Percentiles rank a stretch among this genome's conserved stretches.
Evolutionary conservation across 2,329 filamentous ascomycete genomes (phyloP).

Genomic region (Plenodomus biglobosus): DNA sequence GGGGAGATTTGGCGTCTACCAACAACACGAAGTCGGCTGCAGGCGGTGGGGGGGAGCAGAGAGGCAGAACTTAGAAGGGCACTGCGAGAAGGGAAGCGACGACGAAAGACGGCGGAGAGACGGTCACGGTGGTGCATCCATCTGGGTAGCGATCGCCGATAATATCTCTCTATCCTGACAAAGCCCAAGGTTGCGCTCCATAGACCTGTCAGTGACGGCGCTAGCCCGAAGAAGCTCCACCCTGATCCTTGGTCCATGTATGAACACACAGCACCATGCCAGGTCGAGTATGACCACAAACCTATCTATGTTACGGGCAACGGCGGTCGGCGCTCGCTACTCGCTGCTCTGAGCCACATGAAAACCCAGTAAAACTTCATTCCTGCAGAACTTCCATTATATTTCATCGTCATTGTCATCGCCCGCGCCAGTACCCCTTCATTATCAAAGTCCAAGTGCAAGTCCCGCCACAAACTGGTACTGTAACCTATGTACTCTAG

Average conservation of each 20-base stretch:
- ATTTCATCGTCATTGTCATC: too few relatives aligned
- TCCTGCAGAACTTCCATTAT: too few relatives aligned
- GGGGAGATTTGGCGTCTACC: neutral
- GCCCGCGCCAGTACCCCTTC: too few relatives aligned
- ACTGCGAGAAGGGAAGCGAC: constrained; percentile 2
- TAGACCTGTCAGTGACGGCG: constrained; percentile 8
- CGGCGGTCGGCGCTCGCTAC: too few relatives aligned
- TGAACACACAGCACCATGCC: too few relatives aligned
- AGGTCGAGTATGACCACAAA: too few relatives aligned
- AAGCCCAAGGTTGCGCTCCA: constrained; percentile 5
- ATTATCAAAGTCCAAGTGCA: too few relatives aligned
- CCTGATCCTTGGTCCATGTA: neutral
- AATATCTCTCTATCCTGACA: neutral
- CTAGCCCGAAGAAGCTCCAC: constrained; percentile 6
- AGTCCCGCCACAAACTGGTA: too few relatives aligned
- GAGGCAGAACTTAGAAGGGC: neutral
- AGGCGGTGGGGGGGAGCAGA: neutral
- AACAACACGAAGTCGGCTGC: neutral
- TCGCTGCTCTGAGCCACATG: too few relatives aligned
- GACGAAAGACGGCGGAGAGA: neutral
- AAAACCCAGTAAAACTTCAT: too few relatives aligned
- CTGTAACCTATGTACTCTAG: too few relatives aligned
- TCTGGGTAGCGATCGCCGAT: constrained; percentile 7
- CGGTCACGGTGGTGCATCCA: neutral
- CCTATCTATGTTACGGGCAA: too few relatives aligned